These are phyloP conservation scores for Entonaema liquescens DNA, from an alignment of 495 filamentous ascomycete species.

Conservation along the genomic window DNA sequence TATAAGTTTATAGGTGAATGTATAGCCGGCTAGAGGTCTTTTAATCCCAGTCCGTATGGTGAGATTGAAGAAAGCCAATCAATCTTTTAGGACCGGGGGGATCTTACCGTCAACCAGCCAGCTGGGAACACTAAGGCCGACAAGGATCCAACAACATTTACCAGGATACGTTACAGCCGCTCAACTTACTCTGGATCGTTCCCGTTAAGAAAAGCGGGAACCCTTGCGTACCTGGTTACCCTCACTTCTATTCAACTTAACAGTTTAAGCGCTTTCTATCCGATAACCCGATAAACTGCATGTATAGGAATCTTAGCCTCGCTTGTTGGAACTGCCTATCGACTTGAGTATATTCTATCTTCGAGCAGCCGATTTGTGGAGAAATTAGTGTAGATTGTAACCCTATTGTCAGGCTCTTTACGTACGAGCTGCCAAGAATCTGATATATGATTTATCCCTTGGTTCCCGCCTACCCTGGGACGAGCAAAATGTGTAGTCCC, in stretches of 20 bases:
- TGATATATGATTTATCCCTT: conserved; percentile 31
- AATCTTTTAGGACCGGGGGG: conserved; percentile 32
- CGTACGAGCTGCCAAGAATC: conserved; percentile 7
- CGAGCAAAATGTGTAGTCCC: conserved; percentile 2
- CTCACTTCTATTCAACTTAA: not conserved
- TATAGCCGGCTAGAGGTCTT: conserved; percentile 13
- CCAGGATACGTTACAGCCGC: conserved; percentile 30
- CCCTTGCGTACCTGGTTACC: conserved; percentile 4
- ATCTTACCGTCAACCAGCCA: conserved; percentile 46
- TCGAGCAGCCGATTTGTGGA: not conserved
- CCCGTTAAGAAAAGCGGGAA: conserved; percentile 30
- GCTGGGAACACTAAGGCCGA: conserved; percentile 42
- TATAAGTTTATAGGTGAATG: not conserved
- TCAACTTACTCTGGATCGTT: conserved; percentile 17
- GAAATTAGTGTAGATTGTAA: not conserved
- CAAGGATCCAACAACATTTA: conserved; percentile 14
- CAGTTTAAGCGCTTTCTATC: not conserved
- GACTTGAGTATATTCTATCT: not conserved
- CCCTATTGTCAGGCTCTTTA: not conserved
- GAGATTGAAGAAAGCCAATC: conserved; percentile 33
- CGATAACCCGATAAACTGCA: not conserved
- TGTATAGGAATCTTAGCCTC: not conserved
- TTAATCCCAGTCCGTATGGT: conserved; percentile 12
- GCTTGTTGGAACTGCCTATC: not conserved
- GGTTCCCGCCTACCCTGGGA: not conserved